Evolutionary conservation across 2,329 filamentous ascomycete genomes (phyloP), one percentile per base, ranked within the genome.

Genomic region (Aspergillus versicolor): DNA sequence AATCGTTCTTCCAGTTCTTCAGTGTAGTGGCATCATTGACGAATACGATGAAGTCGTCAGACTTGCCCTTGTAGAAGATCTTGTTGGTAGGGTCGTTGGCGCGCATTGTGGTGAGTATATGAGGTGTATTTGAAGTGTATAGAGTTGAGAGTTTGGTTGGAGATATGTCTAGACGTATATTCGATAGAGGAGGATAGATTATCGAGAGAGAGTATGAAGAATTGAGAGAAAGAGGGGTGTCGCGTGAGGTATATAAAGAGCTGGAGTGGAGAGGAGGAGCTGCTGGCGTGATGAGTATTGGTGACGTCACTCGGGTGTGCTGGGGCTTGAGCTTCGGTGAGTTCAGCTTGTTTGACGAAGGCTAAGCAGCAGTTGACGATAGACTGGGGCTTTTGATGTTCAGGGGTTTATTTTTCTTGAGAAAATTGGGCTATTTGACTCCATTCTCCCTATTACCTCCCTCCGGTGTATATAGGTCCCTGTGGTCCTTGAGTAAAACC

Each of bases 1-100:
- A 87, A 80, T 97, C 93, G 4, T 73, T 79, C 81, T 87, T 86
- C 93, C 93, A 97, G 75, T 93, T 87, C 76, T 90, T 81, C 68
- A 91, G 86, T 48, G 82, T 81, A 59, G 89, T 73, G 15, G 77
- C 47, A 56, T 72, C 70, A 21, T 73, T 68, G 13, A 73, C 67
- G 58, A 73, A 86, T 76, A 90, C 78, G 67, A 89, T 77, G 72
- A 88, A 90, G 78, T 89, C 86, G 58, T 90, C 87, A 52, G 79
- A 77, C 61, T 77, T 75, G 78, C 91, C 91, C 84, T 92, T 90
- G 87, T 85, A 92, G 84, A 93, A 88, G 78, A 96, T 84, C 81
- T 94, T 95, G 79, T 81, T 82, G 75, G 88, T 84, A 60, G 75
- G 73, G 63, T 83, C 82, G 79, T 90, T 88, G 79, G 88, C 89